Base-by-base conservation (phyloP, 2,329 filamentous ascomycete genomes). In the Calcarisporium arbuscula region DNA sequence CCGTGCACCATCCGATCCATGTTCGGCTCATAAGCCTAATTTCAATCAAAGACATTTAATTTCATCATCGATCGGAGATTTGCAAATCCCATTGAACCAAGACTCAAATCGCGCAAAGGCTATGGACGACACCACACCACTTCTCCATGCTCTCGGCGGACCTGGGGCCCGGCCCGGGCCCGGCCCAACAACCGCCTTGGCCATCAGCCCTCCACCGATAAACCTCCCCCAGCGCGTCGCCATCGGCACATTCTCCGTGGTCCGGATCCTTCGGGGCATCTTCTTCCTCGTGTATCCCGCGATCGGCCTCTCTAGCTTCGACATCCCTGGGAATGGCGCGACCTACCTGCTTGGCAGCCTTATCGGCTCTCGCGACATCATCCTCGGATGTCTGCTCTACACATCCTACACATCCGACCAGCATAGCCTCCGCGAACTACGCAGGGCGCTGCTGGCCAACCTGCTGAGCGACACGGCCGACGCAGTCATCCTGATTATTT, bases 401-500 rank as follows among this genome's bases (percentile, higher is more conserved):
- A 48, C 47, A 19, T 47, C 52, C 30, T 51, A 54, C 20, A 4
- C n/a, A n/a, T n/a, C n/a, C n/a, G n/a, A 4, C 31, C 26, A 35
- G 23, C 17, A 43, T 38, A 15, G 36, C 14, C 43, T 40, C 19
- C 47, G 49, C 31, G 55, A 58, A 30, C 42, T 53, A 5, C 47
- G 48, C 21, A 49, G 56, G 34, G 54, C 55, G 4, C 43, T 58
- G 19, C 48, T 50, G 9, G 44, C 47, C 17, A 54, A 48, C 26
- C 43, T 58, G 5, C 48, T 57, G 16, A 54, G 52, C 41, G 56
- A 58, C 45, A 52, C 52, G 38, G 47, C 55, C 28, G 54, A 58
- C 43, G 51, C 56, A 6, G 57, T 54, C 19, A 48, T 56, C 25
- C 45, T 58, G 34, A 55, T 58, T 30, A 57, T 58, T 34, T 53